Evolutionary conservation across 1,284 basidiomycete species (phyloP).

Genomic region (Sporisorium scitamineum): DNA sequence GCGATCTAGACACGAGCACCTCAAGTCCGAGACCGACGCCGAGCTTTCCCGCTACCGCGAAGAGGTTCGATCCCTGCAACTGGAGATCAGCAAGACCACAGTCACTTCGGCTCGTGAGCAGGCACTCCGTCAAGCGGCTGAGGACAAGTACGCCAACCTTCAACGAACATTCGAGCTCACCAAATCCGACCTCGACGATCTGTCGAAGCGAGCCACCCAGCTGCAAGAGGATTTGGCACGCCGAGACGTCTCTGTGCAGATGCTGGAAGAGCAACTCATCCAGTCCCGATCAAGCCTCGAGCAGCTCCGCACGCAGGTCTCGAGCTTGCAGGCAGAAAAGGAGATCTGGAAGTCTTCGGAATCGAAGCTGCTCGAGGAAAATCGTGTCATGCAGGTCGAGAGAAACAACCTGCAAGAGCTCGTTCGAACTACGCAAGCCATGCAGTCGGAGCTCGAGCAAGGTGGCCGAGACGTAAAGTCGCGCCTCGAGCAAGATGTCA

Average conservation of each 20-base stretch:
- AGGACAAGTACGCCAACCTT: slow-evolving; percentile 70
- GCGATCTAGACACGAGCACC: slow-evolving; percentile 74
- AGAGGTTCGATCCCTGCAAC: slow-evolving; percentile 78
- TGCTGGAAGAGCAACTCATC: slow-evolving; percentile 76
- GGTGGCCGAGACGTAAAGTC: slow-evolving; percentile 82
- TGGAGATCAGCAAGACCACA: slow-evolving; percentile 69
- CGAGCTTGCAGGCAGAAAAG: slow-evolving; percentile 89
- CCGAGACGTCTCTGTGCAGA: slow-evolving; percentile 70
- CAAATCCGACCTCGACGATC: slow-evolving; percentile 65
- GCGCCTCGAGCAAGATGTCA: slow-evolving; percentile 82
- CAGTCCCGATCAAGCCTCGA: slow-evolving; percentile 44
- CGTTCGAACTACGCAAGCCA: slow-evolving; percentile 86
- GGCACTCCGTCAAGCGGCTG: slow-evolving; percentile 58
- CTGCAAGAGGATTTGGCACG: slow-evolving; percentile 67
- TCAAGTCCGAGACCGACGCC: slow-evolving; percentile 80
- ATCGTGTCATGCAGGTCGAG: slow-evolving; percentile 81
- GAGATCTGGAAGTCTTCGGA: slow-evolving; percentile 70
- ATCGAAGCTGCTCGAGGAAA: slow-evolving; percentile 79
- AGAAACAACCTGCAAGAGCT: slow-evolving; percentile 85
- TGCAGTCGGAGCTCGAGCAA: slow-evolving; percentile 87
- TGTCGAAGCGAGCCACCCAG: slow-evolving; percentile 68
- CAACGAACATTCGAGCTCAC: slow-evolving; percentile 65
- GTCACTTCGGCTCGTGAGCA: slow-evolving; percentile 71
- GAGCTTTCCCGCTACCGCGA: slow-evolving; percentile 78
- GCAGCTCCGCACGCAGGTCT: slow-evolving; percentile 78